Percentiles rank a stretch among this genome's conserved stretches.
phyloP scores from a whole-genome alignment of 129 eudicot species.

The Saussurea involucrata region DNA sequence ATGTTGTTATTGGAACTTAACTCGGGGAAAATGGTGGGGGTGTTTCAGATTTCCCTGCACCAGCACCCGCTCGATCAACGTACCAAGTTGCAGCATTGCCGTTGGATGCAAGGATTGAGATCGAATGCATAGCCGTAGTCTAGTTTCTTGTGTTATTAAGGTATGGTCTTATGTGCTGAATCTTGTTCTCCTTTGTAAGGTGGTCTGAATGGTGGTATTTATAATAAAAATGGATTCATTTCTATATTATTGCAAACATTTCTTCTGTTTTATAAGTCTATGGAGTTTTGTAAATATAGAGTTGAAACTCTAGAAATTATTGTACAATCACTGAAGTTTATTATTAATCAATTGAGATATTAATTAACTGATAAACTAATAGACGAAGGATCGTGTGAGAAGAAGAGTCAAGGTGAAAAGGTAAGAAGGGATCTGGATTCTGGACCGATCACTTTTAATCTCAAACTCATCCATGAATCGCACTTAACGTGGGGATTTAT shows the following conservation, averaged over 20 bases:
- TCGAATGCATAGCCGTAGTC: slow-evolving; percentile 83
- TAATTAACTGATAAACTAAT: too few relatives aligned
- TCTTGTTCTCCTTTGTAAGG: background rate
- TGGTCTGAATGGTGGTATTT: background rate
- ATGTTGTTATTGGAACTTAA: background rate
- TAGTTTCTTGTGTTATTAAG: slow-evolving; percentile 9
- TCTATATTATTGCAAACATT: background rate
- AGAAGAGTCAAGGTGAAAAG: too few relatives aligned
- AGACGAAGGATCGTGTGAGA: too few relatives aligned
- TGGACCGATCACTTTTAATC: too few relatives aligned
- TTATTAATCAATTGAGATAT: too few relatives aligned
- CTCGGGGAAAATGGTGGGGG: background rate
- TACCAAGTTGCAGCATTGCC: slow-evolving; percentile 98
- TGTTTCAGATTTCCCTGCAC: slow-evolving; percentile 74
- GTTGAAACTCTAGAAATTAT: too few relatives aligned
- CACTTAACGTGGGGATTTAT: too few relatives aligned
- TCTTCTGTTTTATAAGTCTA: too few relatives aligned
- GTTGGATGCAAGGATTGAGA: slow-evolving; percentile 78
- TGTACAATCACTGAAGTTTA: too few relatives aligned
- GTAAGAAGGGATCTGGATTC: too few relatives aligned
- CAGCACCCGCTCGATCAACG: slow-evolving; percentile 96
- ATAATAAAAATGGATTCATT: slow-evolving; percentile 8
- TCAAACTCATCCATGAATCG: too few relatives aligned
- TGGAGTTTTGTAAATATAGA: too few relatives aligned
- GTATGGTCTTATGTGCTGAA: slow-evolving; percentile 5